A percentile compares a stretch with the other conserved stretches of the same genome.
These are phyloP conservation scores for Puccinia brachypodii DNA, from an alignment of 1,284 basidiomycete genomes.

Conservation along the genomic window DNA sequence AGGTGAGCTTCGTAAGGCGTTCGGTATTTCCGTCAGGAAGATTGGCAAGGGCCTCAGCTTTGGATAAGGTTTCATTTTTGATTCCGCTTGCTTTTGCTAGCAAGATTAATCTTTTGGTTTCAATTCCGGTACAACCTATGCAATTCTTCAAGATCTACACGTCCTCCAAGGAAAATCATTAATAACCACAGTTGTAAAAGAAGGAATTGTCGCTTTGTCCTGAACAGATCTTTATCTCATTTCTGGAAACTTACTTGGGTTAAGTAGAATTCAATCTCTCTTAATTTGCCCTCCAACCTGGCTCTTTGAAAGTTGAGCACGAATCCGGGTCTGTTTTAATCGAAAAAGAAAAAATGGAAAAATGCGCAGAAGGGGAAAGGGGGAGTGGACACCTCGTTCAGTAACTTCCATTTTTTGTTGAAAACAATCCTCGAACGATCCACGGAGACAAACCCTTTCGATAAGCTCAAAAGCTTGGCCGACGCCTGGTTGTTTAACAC, in stretches of 20 bases:
- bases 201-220: neutral
- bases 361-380: neutral
- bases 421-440: neutral
- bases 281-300: slow-evolving; percentile 10
- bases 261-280: slow-evolving; percentile 2
- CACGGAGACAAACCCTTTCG: slow-evolving; percentile 4
- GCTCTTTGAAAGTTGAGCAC: slow-evolving; percentile 27
- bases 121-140: slow-evolving; percentile 11
- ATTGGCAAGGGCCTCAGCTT: neutral
- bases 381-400: neutral
- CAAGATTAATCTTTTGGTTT: slow-evolving; percentile 8
- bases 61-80: neutral
- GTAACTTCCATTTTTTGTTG: neutral
- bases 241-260: neutral
- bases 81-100: slow-evolving; percentile 24
- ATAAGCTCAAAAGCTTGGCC: neutral
- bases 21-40: neutral
- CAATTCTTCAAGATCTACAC: slow-evolving; percentile 18
- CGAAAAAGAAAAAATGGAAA: neutral
- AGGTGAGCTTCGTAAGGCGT: neutral
- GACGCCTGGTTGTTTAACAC: slow-evolving; percentile 1
- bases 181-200: neutral
- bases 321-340: neutral
- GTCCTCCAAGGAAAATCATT: no score
- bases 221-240: neutral